These are phyloP conservation scores for Circinella minor DNA, from an alignment of 371 early-diverging fungal species.

Conservation along the genomic window DNA sequence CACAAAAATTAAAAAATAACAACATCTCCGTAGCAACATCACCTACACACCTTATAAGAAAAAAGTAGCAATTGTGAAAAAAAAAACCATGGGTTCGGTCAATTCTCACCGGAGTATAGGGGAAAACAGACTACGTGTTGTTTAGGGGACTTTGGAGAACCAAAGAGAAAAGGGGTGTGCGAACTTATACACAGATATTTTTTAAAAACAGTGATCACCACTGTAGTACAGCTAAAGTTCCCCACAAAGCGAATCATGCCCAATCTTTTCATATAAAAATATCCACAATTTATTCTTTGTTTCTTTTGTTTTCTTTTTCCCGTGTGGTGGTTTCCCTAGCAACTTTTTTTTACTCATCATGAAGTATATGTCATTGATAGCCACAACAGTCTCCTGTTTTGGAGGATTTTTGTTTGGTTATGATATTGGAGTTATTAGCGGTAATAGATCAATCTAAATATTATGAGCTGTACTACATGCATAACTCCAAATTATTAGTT, in stretches of 20 bases:
- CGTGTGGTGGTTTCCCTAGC: background rate
- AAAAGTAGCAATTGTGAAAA: too few species aligned
- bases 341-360: constrained; percentile 18
- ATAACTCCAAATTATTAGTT: too few species aligned
- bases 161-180: too few species aligned
- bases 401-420: constrained; percentile 57
- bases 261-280: too few species aligned
- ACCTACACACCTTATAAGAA: too few species aligned
- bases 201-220: background rate
- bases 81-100: background rate
- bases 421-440: constrained; percentile 43
- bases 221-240: too few species aligned
- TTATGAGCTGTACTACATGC: constrained; percentile 24
- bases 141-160: too few species aligned
- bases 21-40: too few species aligned
- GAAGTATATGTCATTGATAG: constrained; percentile 44
- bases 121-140: background rate
- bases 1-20: too few species aligned
- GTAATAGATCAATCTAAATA: constrained; percentile 11
- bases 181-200: too few species aligned
- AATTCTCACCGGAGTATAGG: constrained; percentile 1
- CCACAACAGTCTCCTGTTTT: constrained; percentile 46
- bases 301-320: background rate
- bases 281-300: too few species aligned
- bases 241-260: background rate